Evolutionary conservation across 2,329 filamentous ascomycete species (phyloP), one percentile per base, ranked within the genome.

Genomic region (Trichoderma brevicompactum): DNA sequence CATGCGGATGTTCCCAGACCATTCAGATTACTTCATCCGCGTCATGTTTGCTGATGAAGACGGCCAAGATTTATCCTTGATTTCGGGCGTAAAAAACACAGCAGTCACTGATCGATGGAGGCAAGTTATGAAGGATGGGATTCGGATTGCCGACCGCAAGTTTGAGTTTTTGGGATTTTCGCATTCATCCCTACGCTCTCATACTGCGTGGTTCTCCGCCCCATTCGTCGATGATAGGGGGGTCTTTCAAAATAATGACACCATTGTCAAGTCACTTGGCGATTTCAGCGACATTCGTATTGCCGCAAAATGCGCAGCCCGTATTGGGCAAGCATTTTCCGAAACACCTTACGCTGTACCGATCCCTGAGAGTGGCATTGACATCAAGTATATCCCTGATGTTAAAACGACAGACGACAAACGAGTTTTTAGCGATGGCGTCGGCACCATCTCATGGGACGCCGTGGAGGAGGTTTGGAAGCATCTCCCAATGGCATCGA

Each of bases 141-240:
- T 96, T 34, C 72, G 77, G 0, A 85, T 94, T 61, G 90, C 84
- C 2, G 90, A 87, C 0, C 80, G 87, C 12, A 72, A 75, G 0
- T 92, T 87, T 71, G 76, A 77, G 0, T 94, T 94, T 71, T 80
- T 94, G 0, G 91, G 91, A 0, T 94, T 93, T 74, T 93, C 90
- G 0, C 89, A 94, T 74, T 94, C 91, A 0, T 93, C 91, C 0
- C 81, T 94, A 4, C 83, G 91, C 12, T 82, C 87, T 0, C 90
- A 92, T 66, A 87, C 88, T 0, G 87, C 85, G 41, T 93, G 90
- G 91, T 83, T 86, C 65, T 79, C 79, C 46, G 81, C 83, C 0
- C 75, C 79, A 0, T 87, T 86, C 56, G 12, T 78, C 1, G 76
- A 81, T 44, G 64, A 75, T 3, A 54, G 76, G 0, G 66, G 66